Evolutionary conservation across 495 filamentous ascomycete genomes (phyloP).

Genomic region (Penicillium chermesinum): DNA sequence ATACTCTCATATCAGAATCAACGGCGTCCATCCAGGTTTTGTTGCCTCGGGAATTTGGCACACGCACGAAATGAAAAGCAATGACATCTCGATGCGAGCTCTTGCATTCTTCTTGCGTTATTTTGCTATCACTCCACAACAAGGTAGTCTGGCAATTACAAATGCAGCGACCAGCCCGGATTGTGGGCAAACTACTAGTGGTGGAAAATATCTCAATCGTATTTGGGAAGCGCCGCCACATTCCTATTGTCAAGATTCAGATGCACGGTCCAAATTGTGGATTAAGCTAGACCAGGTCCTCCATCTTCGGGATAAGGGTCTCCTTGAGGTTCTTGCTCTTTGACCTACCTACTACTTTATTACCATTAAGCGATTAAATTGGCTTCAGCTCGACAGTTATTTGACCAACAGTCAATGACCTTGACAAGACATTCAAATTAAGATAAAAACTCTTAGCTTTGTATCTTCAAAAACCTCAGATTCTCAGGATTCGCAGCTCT

Average conservation of each 20-base stretch:
- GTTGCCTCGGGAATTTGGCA: slow-evolving; percentile 21
- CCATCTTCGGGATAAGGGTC: slow-evolving; percentile 1
- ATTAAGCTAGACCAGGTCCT: slow-evolving; percentile 17
- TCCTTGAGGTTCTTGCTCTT: slow-evolving; percentile 1
- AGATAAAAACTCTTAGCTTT: no score
- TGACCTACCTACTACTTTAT: neutral
- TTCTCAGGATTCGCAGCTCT: no score
- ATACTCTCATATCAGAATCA: slow-evolving; percentile 24
- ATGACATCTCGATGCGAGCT: neutral
- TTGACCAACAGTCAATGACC: no score
- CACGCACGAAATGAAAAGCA: neutral
- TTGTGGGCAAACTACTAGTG: slow-evolving; percentile 17
- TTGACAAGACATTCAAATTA: no score
- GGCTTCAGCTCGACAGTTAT: no score
- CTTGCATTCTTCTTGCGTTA: slow-evolving; percentile 2
- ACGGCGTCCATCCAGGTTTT: slow-evolving; percentile 25
- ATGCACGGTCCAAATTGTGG: slow-evolving; percentile 16
- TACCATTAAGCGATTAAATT: no score
- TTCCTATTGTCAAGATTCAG: slow-evolving; percentile 12
- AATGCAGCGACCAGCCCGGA: slow-evolving; percentile 18
- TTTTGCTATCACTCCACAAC: slow-evolving; percentile 18
- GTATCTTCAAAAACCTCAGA: no score
- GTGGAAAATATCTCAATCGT: slow-evolving; percentile 26
- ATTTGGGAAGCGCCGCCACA: slow-evolving; percentile 20
- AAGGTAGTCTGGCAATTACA: slow-evolving; percentile 23